A percentile compares a stretch with the other conserved stretches of the same genome.
These are phyloP conservation scores for Pistacia integerrima DNA, from an alignment of 345 rosid genomes.

Conservation along the genomic window DNA sequence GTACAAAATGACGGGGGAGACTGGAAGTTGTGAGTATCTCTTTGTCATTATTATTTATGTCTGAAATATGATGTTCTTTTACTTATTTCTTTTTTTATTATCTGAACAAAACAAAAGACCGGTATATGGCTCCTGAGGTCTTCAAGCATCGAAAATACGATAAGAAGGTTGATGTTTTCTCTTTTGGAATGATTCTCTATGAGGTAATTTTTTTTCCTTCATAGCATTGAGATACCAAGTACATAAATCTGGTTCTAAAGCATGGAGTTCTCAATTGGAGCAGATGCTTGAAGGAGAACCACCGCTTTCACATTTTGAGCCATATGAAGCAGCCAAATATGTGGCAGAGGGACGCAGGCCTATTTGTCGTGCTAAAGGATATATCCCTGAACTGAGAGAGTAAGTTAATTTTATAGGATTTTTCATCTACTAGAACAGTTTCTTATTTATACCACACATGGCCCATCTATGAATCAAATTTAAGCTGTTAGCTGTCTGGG, in stretches of 20 bases:
- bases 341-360: conserved; percentile 96
- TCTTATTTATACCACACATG: neutral
- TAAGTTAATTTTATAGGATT: conserved; percentile 40
- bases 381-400: conserved; percentile 76
- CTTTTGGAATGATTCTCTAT: conserved; percentile 93
- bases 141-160: conserved; percentile 95
- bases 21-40: conserved; percentile 90
- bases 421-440: conserved; percentile 4
- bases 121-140: conserved; percentile 99
- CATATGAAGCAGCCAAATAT: conserved; percentile 94
- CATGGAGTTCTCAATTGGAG: conserved; percentile 20
- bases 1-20: conserved; percentile 99
- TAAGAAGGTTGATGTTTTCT: conserved; percentile 98
- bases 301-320: conserved; percentile 76
- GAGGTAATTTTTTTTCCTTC: conserved; percentile 56
- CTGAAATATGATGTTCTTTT: conserved; percentile 16
- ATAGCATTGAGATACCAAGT: conserved; percentile 15
- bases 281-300: conserved; percentile 99
- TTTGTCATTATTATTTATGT: conserved; percentile 4
- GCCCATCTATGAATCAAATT: conserved; percentile 10
- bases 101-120: conserved; percentile 54
- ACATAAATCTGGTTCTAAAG: conserved; percentile 22
- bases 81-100: conserved; percentile 22
- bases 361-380: conserved; percentile 73
- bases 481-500: conserved; percentile 4